Evolutionary conservation across 352 stramenopile species (phyloP).

Genomic region (Bremia lactucae): DNA sequence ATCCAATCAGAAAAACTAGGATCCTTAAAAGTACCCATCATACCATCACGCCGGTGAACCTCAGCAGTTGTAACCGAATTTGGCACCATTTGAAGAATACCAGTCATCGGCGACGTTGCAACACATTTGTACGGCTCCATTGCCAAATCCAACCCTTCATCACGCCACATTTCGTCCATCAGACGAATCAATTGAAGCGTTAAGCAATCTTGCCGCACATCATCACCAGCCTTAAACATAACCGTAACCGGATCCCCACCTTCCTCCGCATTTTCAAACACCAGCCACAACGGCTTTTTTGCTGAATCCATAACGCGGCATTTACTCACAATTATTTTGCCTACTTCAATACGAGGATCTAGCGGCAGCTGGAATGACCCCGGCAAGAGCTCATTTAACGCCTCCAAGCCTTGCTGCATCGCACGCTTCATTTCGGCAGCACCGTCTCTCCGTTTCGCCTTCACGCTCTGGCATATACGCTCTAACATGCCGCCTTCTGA

Average conservation of each 20-base stretch:
- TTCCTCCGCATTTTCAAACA: constrained; percentile 83
- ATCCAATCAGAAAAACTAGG: constrained; percentile 82
- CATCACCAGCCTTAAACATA: constrained; percentile 92
- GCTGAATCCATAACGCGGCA: constrained; percentile 86
- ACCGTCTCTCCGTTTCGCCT: constrained; percentile 74
- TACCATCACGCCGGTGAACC: constrained; percentile 76
- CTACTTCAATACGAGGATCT: constrained; percentile 74
- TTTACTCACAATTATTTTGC: constrained; percentile 77
- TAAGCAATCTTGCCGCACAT: constrained; percentile 92
- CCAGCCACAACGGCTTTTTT: constrained; percentile 85
- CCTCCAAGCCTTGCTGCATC: constrained; percentile 68
- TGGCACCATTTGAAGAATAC: constrained; percentile 87
- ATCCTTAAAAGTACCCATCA: constrained; percentile 78
- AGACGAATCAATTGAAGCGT: constrained; percentile 88
- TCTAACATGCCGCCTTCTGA: constrained; percentile 69
- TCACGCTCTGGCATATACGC: constrained; percentile 74
- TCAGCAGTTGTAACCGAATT: constrained; percentile 92
- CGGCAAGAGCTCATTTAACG: constrained; percentile 77
- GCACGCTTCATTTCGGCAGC: constrained; percentile 72
- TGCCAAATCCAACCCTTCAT: constrained; percentile 84
- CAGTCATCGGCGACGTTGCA: constrained; percentile 83
- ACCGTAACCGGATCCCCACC: constrained; percentile 70
- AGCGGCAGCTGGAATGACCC: constrained; percentile 81
- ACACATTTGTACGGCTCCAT: constrained; percentile 90
- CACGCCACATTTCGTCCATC: constrained; percentile 90